Evolutionary conservation across 2,329 filamentous ascomycete genomes (phyloP).

Genomic region (Talaromyces piceae): DNA sequence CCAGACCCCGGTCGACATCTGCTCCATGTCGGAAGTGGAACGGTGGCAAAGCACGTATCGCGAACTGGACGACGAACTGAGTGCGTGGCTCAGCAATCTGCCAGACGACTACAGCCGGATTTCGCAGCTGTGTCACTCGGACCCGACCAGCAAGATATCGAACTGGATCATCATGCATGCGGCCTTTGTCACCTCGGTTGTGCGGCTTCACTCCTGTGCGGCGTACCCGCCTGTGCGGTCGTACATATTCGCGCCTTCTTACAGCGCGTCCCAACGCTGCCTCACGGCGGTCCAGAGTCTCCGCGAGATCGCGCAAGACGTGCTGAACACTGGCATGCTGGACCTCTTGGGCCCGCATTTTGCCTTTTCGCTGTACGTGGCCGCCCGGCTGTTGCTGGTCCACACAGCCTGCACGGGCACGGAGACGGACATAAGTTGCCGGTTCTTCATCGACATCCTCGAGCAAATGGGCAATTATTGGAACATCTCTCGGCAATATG

Average conservation of each 20-base stretch:
- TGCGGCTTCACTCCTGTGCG: conserved; percentile 76
- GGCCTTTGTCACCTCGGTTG: conserved; percentile 68
- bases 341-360: conserved; percentile 81
- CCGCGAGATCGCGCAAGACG: conserved; percentile 67
- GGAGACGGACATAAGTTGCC: conserved; percentile 69
- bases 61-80: conserved; percentile 71
- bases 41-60: conserved; percentile 82
- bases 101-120: conserved; percentile 70
- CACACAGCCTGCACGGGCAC: conserved; percentile 84
- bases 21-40: conserved; percentile 74
- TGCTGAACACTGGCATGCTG: conserved; percentile 65
- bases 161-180: conserved; percentile 85
- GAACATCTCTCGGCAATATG: conserved; percentile 77
- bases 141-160: conserved; percentile 63
- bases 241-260: conserved; percentile 81
- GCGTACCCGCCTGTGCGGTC: conserved; percentile 86
- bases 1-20: conserved; percentile 83
- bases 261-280: conserved; percentile 75
- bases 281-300: conserved; percentile 77
- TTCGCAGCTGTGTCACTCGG: conserved; percentile 62
- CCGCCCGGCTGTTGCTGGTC: conserved; percentile 75
- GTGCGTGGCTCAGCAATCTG: conserved; percentile 74
- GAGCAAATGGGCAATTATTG: conserved; percentile 74
- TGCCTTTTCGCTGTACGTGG: conserved; percentile 87
- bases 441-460: conserved; percentile 74